These are phyloP conservation scores for Nannizziopsis barbatae DNA, from an alignment of 2,329 filamentous ascomycete species.

Conservation along the genomic window DNA sequence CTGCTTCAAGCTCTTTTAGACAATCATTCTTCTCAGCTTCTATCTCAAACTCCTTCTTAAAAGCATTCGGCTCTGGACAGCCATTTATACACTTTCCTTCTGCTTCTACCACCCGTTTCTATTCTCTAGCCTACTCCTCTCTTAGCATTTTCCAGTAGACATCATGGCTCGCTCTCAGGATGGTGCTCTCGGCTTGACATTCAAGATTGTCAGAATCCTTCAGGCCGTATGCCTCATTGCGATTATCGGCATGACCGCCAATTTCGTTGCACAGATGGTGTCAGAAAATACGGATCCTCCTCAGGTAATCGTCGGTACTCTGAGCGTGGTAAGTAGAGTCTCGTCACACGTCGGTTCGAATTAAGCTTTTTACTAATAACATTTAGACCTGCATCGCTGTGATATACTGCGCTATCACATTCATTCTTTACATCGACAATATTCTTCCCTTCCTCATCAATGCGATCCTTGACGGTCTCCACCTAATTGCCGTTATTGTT, in stretches of 20 bases:
- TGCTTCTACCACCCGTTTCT: neutral
- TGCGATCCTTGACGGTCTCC: conserved; percentile 52
- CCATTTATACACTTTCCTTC: neutral
- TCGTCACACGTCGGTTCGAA: neutral
- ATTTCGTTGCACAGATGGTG: conserved; percentile 71
- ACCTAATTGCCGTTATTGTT: conserved; percentile 67
- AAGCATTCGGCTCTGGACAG: conserved; percentile 9
- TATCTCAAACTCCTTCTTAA: conserved; percentile 4
- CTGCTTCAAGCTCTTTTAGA: conserved; percentile 10
- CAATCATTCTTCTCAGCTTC: conserved; percentile 13
- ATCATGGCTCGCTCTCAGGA: conserved; percentile 48
- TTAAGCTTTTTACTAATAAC: neutral
- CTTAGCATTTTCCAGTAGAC: conserved; percentile 6
- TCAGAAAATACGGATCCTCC: conserved; percentile 54
- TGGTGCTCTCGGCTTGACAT: conserved; percentile 66
- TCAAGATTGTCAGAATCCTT: conserved; percentile 60
- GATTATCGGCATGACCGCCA: conserved; percentile 68
- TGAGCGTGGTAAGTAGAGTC: conserved; percentile 59
- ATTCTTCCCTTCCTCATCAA: conserved; percentile 64
- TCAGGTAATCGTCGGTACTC: conserved; percentile 61
- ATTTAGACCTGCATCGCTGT: conserved; percentile 61
- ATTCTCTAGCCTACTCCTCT: neutral
- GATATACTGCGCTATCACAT: conserved; percentile 67
- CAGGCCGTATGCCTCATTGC: conserved; percentile 61
- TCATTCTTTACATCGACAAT: conserved; percentile 69